phyloP scores from a whole-genome alignment of 2,329 filamentous ascomycete genomes.

The Didymosphaeria variabile region DNA sequence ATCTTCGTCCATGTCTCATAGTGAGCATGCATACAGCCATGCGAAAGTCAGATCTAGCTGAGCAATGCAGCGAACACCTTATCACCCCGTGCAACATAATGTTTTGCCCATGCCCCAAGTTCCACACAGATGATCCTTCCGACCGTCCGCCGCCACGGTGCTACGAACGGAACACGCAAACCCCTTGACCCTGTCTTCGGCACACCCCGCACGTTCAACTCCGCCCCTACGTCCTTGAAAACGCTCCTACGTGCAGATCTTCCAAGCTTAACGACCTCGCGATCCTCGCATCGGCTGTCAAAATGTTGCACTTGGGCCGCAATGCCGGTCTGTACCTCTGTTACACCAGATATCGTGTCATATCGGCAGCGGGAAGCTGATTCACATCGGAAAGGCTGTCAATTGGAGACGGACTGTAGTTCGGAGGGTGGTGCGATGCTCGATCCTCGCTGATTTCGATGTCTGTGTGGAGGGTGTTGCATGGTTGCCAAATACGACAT shows the following conservation, averaged over 20 bases:
- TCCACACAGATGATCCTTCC: neutral
- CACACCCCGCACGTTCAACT: slow-evolving; percentile 5
- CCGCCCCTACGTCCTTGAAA: neutral
- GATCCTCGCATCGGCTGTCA: slow-evolving; percentile 16
- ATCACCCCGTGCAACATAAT: neutral
- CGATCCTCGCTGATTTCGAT: neutral
- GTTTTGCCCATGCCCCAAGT: neutral
- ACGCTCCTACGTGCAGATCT: neutral
- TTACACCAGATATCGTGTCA: slow-evolving; percentile 14
- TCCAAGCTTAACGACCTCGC: slow-evolving; percentile 12
- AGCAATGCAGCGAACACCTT: neutral
- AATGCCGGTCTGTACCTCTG: slow-evolving; percentile 9
- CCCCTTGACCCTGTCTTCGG: neutral
- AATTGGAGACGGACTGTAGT: neutral
- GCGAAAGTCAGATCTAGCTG: neutral
- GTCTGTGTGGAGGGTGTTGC: neutral
- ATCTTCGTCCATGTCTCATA: neutral
- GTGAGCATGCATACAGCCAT: neutral
- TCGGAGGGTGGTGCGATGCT: neutral
- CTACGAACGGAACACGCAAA: slow-evolving; percentile 13
- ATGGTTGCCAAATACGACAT: neutral
- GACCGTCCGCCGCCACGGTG: slow-evolving; percentile 14
- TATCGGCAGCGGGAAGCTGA: neutral
- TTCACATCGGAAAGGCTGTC: neutral
- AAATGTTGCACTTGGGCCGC: slow-evolving; percentile 27